Percentiles rank a stretch among this genome's conserved stretches.
phyloP scores from a whole-genome alignment of 2,329 filamentous ascomycete species.

The Penicillium vulpinum region DNA sequence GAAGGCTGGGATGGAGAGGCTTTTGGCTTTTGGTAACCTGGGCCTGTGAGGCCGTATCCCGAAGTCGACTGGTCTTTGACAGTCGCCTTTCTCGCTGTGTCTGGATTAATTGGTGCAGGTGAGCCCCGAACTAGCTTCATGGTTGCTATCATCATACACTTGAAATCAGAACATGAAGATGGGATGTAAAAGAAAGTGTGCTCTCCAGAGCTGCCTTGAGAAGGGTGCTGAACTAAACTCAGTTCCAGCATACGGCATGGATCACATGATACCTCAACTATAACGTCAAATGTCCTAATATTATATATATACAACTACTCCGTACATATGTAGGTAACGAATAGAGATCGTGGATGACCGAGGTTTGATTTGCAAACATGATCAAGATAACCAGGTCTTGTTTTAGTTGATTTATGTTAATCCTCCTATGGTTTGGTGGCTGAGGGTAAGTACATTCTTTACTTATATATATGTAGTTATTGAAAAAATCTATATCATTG shows the following conservation, averaged over 20 bases:
- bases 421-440: background rate
- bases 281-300: background rate
- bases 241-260: background rate
- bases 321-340: background rate
- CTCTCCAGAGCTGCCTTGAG: background rate
- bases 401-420: background rate
- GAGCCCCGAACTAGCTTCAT: background rate
- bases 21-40: background rate
- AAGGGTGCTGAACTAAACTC: background rate
- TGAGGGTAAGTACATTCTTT: no score
- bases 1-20: background rate
- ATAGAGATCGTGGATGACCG: background rate
- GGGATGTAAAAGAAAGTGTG: background rate
- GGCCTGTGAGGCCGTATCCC: background rate
- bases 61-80: background rate
- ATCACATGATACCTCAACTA: constrained; percentile 3
- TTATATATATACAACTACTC: background rate
- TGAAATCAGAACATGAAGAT: background rate
- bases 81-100: background rate
- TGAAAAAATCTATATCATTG: no score
- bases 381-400: background rate
- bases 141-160: background rate
- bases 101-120: background rate
- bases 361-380: background rate
- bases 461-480: no score